phyloP scores from a whole-genome alignment of 441 rosid genomes.

The Isatis lusitanica region DNA sequence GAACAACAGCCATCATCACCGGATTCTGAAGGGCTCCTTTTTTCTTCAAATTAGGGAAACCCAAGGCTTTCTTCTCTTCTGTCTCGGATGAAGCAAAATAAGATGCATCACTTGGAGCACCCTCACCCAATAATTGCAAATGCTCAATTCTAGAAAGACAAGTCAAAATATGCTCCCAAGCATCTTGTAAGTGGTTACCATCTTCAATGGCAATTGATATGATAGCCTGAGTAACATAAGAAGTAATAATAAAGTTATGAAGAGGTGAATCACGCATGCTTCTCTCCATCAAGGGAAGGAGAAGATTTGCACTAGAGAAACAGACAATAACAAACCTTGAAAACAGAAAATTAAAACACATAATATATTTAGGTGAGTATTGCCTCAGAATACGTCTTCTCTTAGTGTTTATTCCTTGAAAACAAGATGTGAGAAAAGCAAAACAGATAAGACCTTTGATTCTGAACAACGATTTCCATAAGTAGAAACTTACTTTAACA shows the following conservation, averaged over 20 bases:
- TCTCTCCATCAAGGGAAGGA: conserved; percentile 7
- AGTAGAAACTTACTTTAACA: conserved; percentile 66
- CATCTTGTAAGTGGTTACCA: conserved; percentile 93
- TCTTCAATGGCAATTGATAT: conserved; percentile 94
- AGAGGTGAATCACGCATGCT: conserved; percentile 24
- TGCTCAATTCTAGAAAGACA: conserved; percentile 97
- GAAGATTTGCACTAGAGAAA: conserved; percentile 16
- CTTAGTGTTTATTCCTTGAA: conserved; percentile 8
- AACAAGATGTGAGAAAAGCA: conserved; percentile 7
- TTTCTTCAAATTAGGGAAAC: conserved; percentile 72
- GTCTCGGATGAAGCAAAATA: conserved; percentile 69
- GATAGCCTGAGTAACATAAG: conserved; percentile 64
- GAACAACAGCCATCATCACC: conserved; percentile 95
- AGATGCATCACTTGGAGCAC: conserved; percentile 92
- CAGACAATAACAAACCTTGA: conserved; percentile 3
- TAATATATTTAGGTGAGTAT: conserved; percentile 21
- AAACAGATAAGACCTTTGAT: conserved; percentile 15
- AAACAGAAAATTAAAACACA: conserved; percentile 14
- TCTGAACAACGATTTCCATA: conserved; percentile 9
- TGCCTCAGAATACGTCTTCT: conserved; percentile 12
- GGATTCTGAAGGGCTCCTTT: conserved; percentile 93
- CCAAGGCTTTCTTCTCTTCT: conserved; percentile 71
- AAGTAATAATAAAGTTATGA: conserved; percentile 15
- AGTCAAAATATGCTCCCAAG: conserved; percentile 96
- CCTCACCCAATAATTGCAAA: conserved; percentile 95